Base-by-base conservation (phyloP, 2,329 filamentous ascomycete species). In the Colletotrichum filicis region DNA sequence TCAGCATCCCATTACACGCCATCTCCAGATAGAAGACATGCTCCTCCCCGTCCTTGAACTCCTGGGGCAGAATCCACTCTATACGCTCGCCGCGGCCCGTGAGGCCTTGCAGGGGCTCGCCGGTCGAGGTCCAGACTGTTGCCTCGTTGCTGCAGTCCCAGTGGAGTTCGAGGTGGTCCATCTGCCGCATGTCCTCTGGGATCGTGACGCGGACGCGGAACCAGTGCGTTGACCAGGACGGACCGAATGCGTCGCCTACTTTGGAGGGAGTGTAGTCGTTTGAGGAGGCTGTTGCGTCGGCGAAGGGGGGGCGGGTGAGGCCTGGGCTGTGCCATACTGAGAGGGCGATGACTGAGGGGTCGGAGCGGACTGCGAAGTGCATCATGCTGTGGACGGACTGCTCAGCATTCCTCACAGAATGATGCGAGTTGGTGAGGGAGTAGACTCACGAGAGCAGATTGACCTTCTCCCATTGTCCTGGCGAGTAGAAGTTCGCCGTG, bases 171-270 rank as follows among this genome's bases (percentile, higher is more conserved):
- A 93, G 84, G 56, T 87, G 87, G 67, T 90, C 86, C 74, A 90
- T 88, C 73, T 89, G 78, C 16, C 81, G 82, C 81, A 92, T 84
- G 19, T 88, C 79, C 68, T 87, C 79, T 2, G 91, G 91, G 3
- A 93, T 83, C 2, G 85, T 90, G 68, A 93, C 84, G 65, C 87
- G 83, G 68, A 92, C 84, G 71, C 87, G 87, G 84, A 93, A 92
- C 91, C 91, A 93, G 79, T 93, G 91, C 5, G 91, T 93, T n/a
- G 90, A 90, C 91, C 91, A 93, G 75, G 90, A 91, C 1, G 91
- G 91, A 0, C 91, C 91, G 75, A 93, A 93, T 1, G 84, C 87
- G 58, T 89, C 86, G 68, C 91, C 90, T 71, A 89, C 85, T 24
- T 86, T 83, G 1, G 91, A 53, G 16, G 60, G 46, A 1, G 60